Conservation (phyloP, 1,139 yeast species). For the Debaryomyces nepalensis region DNA sequence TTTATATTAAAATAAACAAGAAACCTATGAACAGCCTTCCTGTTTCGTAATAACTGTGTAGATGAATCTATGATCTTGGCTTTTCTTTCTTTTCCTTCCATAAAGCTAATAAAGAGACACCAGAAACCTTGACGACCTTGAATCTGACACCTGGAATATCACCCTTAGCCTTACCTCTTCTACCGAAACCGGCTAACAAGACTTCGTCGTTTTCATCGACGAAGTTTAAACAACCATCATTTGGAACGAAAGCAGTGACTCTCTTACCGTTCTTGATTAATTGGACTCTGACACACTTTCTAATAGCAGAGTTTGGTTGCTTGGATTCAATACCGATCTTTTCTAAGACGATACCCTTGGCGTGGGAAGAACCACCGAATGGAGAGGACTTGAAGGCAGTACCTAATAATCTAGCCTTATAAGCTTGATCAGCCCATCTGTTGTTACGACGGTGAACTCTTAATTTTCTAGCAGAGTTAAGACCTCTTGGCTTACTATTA, state of each 20-base stretch:
- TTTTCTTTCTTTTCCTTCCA: slow-evolving; percentile 99
- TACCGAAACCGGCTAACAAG: slow-evolving; percentile 99
- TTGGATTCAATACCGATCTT: slow-evolving; percentile 99
- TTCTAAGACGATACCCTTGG: slow-evolving; percentile 99
- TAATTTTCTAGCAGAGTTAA: slow-evolving; percentile 99
- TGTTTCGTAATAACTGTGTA: slow-evolving; percentile 7
- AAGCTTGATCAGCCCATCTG: slow-evolving; percentile 99
- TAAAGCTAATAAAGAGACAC: slow-evolving; percentile 99
- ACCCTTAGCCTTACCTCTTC: slow-evolving; percentile 99
- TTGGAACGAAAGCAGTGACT: slow-evolving; percentile 99
- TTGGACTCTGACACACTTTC: slow-evolving; percentile 99
- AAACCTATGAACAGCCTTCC: slow-evolving; percentile 11
- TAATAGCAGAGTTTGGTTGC: slow-evolving; percentile 99
- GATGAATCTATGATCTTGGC: slow-evolving; percentile 85
- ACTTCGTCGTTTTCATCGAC: slow-evolving; percentile 99
- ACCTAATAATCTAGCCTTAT: slow-evolving; percentile 98
- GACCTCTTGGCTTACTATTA: slow-evolving; percentile 96
- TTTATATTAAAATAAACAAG: slow-evolving; percentile 13
- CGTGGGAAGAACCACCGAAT: slow-evolving; percentile 99
- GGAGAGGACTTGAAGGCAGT: slow-evolving; percentile 99
- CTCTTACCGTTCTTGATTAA: slow-evolving; percentile 99
- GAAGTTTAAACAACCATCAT: slow-evolving; percentile 99
- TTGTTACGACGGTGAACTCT: slow-evolving; percentile 99
- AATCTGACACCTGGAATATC: slow-evolving; percentile 99
- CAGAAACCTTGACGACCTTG: slow-evolving; percentile 99